Evolutionary conservation across 495 filamentous ascomycete genomes (phyloP).

Genomic region (Xylaria telfairii): DNA sequence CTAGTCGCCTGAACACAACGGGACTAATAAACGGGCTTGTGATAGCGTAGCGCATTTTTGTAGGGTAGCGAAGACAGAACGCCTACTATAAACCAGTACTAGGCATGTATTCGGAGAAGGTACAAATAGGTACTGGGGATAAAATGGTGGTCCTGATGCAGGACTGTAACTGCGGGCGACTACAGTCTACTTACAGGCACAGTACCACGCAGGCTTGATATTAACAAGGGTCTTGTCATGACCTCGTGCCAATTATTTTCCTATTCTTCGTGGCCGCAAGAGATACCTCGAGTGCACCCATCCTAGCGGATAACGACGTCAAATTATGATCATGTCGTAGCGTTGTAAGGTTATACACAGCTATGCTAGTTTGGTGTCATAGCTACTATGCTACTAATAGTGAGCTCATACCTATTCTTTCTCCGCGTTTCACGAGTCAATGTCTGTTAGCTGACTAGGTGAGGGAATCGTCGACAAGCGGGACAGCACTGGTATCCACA

Average conservation of each 20-base stretch:
- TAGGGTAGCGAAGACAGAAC: not conserved
- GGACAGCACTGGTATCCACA: constrained; percentile 6
- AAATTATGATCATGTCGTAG: not conserved
- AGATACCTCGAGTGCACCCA: not conserved
- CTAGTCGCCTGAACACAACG: not conserved
- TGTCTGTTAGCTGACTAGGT: not conserved
- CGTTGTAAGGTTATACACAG: not conserved
- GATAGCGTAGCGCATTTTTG: not conserved
- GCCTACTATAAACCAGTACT: not conserved
- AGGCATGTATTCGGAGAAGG: not conserved
- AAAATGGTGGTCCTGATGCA: not conserved
- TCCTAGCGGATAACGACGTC: not conserved
- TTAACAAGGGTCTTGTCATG: not conserved
- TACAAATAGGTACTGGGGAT: too few relatives aligned
- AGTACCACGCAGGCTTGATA: not conserved
- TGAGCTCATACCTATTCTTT: constrained; percentile 3
- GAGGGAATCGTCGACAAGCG: constrained; percentile 21
- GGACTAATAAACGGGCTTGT: not conserved
- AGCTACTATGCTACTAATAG: not conserved
- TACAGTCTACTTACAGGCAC: not conserved
- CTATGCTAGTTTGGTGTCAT: not conserved
- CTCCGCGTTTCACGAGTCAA: constrained; percentile 23
- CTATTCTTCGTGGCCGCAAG: not conserved
- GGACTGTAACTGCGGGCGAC: not conserved
- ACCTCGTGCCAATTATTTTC: not conserved